These are phyloP conservation scores for Malania oleifera DNA, from an alignment of 164 flowering plant species.

Conservation along the genomic window DNA sequence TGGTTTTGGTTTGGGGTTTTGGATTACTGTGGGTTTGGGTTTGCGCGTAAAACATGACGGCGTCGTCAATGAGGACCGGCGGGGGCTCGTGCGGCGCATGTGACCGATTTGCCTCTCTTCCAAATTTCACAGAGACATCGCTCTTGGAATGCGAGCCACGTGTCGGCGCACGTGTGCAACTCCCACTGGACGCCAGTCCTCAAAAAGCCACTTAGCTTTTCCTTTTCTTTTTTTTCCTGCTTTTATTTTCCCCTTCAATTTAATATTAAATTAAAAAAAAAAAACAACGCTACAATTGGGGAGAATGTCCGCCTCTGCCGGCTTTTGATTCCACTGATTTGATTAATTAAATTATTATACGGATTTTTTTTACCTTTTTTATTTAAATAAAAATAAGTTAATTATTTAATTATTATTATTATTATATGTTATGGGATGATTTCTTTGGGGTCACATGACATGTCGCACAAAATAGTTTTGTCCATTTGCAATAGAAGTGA, in stretches of 20 bases:
- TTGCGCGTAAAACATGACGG: slow-evolving; percentile 19
- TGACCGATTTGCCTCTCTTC: no score
- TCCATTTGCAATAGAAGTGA: no score
- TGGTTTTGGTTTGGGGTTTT: no score
- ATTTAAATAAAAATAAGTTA: no score
- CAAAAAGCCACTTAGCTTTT: slow-evolving; percentile 12
- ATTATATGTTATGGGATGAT: no score
- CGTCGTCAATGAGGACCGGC: slow-evolving; percentile 5
- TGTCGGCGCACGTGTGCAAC: slow-evolving; percentile 34
- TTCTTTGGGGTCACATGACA: no score
- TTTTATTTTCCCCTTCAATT: background rate
- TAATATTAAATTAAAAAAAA: no score
- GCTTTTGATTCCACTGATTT: slow-evolving; percentile 26
- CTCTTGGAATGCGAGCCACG: slow-evolving; percentile 23
- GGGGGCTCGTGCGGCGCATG: slow-evolving; percentile 23
- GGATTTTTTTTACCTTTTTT: no score
- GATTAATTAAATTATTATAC: background rate
- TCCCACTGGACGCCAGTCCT: slow-evolving; percentile 6
- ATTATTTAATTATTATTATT: no score
- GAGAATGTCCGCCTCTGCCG: slow-evolving; percentile 31
- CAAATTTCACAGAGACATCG: slow-evolving; percentile 29
- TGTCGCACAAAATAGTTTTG: no score
- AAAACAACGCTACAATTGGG: slow-evolving; percentile 19
- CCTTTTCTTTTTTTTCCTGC: no score
- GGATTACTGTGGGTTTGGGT: background rate